phyloP scores from a whole-genome alignment of 208 protist genomes.

The Leishmania amazonensis region DNA sequence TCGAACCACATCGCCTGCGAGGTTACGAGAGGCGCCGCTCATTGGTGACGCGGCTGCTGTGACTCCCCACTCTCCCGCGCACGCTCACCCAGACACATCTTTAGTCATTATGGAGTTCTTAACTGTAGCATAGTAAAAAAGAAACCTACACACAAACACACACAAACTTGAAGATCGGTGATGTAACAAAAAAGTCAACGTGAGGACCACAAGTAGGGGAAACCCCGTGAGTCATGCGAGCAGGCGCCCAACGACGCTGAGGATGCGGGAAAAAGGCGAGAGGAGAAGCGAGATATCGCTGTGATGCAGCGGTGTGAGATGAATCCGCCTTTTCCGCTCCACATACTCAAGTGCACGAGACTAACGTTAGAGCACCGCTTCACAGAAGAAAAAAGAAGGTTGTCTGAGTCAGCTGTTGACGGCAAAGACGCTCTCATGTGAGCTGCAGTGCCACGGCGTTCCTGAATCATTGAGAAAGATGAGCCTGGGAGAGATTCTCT shows the following conservation, averaged over 20 bases:
- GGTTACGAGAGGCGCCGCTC: not conserved
- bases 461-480: not conserved
- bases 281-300: not conserved
- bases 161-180: not conserved
- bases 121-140: conserved; percentile 33
- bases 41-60: not conserved
- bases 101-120: conserved; percentile 31
- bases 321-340: not conserved
- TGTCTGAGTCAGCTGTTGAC: not conserved
- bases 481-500: not conserved
- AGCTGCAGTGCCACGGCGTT: not conserved
- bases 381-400: not conserved
- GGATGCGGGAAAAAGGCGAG: not conserved
- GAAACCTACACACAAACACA: not conserved
- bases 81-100: not conserved
- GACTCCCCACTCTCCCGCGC: not conserved
- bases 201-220: too few relatives aligned
- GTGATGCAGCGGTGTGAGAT: not conserved
- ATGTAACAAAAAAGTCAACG: not conserved
- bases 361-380: not conserved
- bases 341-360: not conserved
- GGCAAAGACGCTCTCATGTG: too few relatives aligned
- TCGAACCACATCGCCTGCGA: not conserved
- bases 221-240: not conserved
- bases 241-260: not conserved